Evolutionary conservation across 2,329 filamentous ascomycete genomes (phyloP).

Genomic region (Claviceps pusilla): DNA sequence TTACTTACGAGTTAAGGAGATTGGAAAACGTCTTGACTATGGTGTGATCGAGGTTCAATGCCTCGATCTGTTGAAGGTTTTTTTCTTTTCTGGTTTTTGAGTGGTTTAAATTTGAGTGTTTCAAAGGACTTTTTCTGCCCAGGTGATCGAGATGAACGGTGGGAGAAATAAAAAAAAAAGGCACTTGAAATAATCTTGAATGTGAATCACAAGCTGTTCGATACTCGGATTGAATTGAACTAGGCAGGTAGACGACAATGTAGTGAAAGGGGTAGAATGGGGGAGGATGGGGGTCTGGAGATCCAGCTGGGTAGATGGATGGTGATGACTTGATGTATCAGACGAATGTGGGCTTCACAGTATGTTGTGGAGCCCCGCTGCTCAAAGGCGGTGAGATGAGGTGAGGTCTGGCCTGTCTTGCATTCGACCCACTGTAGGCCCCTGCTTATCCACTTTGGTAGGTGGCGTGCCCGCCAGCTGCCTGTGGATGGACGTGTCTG

Average conservation of each 20-base stretch:
- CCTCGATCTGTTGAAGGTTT: conserved; percentile 32
- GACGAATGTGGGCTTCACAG: background rate
- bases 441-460: no score
- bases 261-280: background rate
- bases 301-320: background rate
- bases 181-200: background rate
- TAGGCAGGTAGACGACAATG: background rate
- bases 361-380: background rate
- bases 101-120: conserved; percentile 2
- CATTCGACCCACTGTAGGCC: no score
- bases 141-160: background rate
- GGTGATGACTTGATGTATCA: conserved; percentile 1
- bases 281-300: background rate
- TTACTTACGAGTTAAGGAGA: conserved; percentile 80
- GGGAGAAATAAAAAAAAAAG: background rate
- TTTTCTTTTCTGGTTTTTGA: background rate
- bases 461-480: no score
- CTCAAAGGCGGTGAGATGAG: background rate
- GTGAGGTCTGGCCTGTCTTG: background rate
- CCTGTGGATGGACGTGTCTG: no score
- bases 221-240: background rate
- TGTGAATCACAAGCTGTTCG: background rate
- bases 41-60: conserved; percentile 38
- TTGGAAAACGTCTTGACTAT: conserved; percentile 96
- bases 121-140: background rate